Evolutionary conservation across 1,139 yeast genomes (phyloP).

Genomic region (Nakaseomyces glabratus): DNA sequence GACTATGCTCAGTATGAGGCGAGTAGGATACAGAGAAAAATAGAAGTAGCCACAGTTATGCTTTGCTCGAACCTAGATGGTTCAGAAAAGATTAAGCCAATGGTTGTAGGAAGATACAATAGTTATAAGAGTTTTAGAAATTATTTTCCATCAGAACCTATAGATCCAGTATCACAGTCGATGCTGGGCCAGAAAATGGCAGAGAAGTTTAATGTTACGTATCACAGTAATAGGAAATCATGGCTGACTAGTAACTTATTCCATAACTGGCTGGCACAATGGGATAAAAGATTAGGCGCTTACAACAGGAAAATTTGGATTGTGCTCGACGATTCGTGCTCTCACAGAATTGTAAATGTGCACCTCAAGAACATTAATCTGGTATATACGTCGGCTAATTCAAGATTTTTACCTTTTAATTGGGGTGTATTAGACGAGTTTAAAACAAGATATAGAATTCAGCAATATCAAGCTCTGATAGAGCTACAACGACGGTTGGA

Average conservation of each 20-base stretch:
- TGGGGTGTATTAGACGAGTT: constrained; percentile 60
- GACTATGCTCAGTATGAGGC: constrained; percentile 50
- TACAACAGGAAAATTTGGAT: constrained; percentile 45
- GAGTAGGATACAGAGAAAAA: constrained; percentile 32
- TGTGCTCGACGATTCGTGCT: constrained; percentile 52
- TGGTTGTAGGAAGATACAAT: constrained; percentile 54
- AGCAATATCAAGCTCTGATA: constrained; percentile 49
- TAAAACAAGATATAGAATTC: constrained; percentile 48
- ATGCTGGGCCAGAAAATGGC: constrained; percentile 37
- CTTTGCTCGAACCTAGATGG: constrained; percentile 57
- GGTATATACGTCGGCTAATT: constrained; percentile 33
- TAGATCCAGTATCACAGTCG: constrained; percentile 22
- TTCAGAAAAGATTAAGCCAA: constrained; percentile 50
- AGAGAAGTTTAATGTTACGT: constrained; percentile 43
- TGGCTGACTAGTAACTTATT: constrained; percentile 62
- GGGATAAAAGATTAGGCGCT: constrained; percentile 47
- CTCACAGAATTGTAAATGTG: constrained; percentile 52
- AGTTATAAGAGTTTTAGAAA: constrained; percentile 43
- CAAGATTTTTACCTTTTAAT: constrained; percentile 50
- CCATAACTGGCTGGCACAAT: constrained; percentile 50
- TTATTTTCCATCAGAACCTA: constrained; percentile 29
- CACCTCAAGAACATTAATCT: constrained; percentile 46
- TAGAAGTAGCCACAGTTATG: constrained; percentile 46
- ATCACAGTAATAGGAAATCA: constrained; percentile 52
- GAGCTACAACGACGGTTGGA: constrained; percentile 30